Evolutionary conservation across 208 protist species (phyloP), one percentile per base, ranked within the genome.

Genomic region (Trypanosoma lewisi): DNA sequence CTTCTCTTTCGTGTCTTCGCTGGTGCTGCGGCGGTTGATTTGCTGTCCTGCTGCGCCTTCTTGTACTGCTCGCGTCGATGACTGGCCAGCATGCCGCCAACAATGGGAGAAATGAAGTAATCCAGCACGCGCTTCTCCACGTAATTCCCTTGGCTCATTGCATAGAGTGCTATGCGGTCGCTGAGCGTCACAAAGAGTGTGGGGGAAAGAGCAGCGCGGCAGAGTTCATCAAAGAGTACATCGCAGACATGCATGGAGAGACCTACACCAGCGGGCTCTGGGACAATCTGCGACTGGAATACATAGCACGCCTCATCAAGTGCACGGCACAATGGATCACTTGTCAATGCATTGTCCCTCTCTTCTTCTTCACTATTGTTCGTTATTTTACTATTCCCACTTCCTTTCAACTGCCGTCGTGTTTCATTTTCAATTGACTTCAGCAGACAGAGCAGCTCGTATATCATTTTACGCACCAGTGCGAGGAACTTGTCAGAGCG

Each of bases 401-500:
- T 44, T 44, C 39, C 4, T 44, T 44, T 17, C 39, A 44, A 3
- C 47, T 55, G 17, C 14, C 2, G 31, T 3, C 11, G 27, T 4
- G 30, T 31, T 28, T 56, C 44, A 19, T 19, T 23, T 28, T 69
- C 58, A 7, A 84, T 57, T 21, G 85, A 67, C 61, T 79, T 78
- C 39, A 92, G 58, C 6, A 89, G 59, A 44, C 60, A 75, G 27
- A 82, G 47, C 44, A 75, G 74, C 14, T 75, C 67, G 33, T 79
- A 85, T 23, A 90, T 53, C 67, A 95, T 79, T 39, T 80, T 83
- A 9, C 89, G 84, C 63, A 94, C 88, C 17, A 95, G 82, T 23
- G 84, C 83, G 47, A 94, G 70, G 67, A 88, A 97, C 77, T 97
- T 97, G 74, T 97, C 89, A 56, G 94, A 74, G 62, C 92, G 85